These are phyloP conservation scores for Penicillium paxilli DNA, from an alignment of 495 filamentous ascomycete genomes.

Conservation along the genomic window DNA sequence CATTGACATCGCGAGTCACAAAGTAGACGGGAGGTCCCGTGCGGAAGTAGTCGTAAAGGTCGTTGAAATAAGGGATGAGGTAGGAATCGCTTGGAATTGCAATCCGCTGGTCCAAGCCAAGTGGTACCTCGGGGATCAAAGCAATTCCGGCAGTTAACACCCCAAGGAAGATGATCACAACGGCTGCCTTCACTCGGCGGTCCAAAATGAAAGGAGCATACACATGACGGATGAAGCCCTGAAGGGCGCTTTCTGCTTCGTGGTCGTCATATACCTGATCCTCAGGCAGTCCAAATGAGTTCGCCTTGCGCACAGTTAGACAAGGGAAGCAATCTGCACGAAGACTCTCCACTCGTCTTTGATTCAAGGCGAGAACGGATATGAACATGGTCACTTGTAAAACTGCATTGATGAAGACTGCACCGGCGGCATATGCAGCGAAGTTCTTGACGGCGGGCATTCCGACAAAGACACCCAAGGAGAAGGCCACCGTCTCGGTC, in stretches of 20 bases:
- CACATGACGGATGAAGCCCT: conserved; percentile 80
- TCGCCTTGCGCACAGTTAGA: conserved; percentile 68
- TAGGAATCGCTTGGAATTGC: conserved; percentile 93
- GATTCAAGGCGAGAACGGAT: conserved; percentile 86
- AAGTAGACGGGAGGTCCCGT: conserved; percentile 95
- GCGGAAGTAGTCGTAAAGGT: conserved; percentile 88
- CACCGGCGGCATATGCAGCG: conserved; percentile 92
- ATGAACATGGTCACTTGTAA: conserved; percentile 96
- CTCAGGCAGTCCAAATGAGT: conserved; percentile 48
- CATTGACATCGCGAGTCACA: conserved; percentile 78
- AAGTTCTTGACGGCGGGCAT: conserved; percentile 99
- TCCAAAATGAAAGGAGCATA: conserved; percentile 84
- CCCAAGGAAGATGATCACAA: conserved; percentile 80
- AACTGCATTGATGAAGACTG: conserved; percentile 94
- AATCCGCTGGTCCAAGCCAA: conserved; percentile 91
- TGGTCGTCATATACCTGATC: conserved; percentile 63
- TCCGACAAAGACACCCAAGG: conserved; percentile 86
- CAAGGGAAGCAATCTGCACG: conserved; percentile 95
- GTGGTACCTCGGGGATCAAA: conserved; percentile 76
- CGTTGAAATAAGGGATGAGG: conserved; percentile 90
- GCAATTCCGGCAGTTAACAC: conserved; percentile 84
- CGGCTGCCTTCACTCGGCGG: conserved; percentile 70
- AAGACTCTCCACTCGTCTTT: conserved; percentile 77
- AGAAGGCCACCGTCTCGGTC: conserved; percentile 91
- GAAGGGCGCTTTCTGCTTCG: conserved; percentile 67